Evolutionary conservation across 768 basidiomycete genomes (phyloP).

Genomic region (Hericium rajendrae): DNA sequence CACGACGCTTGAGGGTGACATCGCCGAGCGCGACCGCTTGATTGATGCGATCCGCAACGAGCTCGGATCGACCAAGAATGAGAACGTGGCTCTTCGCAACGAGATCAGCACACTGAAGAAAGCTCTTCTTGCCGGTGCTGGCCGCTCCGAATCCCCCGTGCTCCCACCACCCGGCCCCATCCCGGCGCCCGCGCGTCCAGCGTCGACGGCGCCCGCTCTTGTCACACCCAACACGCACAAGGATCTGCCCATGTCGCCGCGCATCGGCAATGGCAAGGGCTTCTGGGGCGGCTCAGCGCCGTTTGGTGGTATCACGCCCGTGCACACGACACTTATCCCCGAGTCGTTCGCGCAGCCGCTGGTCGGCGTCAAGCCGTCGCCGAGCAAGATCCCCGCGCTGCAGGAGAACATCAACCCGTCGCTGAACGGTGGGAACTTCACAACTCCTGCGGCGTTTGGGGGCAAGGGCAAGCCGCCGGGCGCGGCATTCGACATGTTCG

Average conservation of each 20-base stretch:
- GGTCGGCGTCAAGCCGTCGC: constrained; percentile 12
- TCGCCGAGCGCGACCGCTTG: constrained; percentile 84
- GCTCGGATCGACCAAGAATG: constrained; percentile 66
- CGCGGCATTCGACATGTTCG: constrained; percentile 64
- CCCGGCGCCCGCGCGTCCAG: constrained; percentile 14
- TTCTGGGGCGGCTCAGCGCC: constrained; percentile 82
- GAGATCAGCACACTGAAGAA: constrained; percentile 70
- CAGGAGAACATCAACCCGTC: constrained; percentile 78
- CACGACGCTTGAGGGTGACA: constrained; percentile 84
- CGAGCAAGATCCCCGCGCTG: constrained; percentile 25
- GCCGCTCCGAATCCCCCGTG: constrained; percentile 25
- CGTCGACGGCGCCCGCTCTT: constrained; percentile 20
- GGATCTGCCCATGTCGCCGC: constrained; percentile 58
- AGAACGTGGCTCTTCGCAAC: constrained; percentile 76
- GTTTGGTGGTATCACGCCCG: constrained; percentile 65
- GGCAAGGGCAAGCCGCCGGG: constrained; percentile 23
- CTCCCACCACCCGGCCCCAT: constrained; percentile 40
- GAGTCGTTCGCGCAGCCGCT: constrained; percentile 31
- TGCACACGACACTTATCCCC: constrained; percentile 76
- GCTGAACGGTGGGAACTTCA: constrained; percentile 36
- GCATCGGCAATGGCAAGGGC: constrained; percentile 33
- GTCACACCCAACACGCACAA: constrained; percentile 69
- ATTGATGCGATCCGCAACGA: constrained; percentile 83
- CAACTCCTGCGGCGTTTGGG: constrained; percentile 24
- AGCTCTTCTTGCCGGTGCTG: constrained; percentile 61